These are phyloP conservation scores for Claviceps africana DNA, from an alignment of 2,329 filamentous ascomycete species.

Conservation along the genomic window DNA sequence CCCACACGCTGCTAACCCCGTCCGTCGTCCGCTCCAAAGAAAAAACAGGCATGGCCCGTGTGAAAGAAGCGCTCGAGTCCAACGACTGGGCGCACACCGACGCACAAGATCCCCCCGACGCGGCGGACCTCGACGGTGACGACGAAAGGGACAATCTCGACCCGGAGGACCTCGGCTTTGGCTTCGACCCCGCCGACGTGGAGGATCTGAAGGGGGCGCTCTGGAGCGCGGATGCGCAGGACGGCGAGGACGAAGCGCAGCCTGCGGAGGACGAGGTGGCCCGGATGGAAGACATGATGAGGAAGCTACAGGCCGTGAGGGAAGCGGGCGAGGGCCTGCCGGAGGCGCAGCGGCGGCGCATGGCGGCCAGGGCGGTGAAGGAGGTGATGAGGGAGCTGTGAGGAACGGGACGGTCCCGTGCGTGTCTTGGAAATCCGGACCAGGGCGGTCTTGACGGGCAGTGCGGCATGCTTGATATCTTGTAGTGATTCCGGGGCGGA, in stretches of 20 bases:
- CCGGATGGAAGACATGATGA: slow-evolving; percentile 50
- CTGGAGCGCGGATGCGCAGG: slow-evolving; percentile 25
- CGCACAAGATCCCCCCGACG: slow-evolving; percentile 14
- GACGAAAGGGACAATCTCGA: slow-evolving; percentile 22
- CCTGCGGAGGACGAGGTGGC: slow-evolving; percentile 35
- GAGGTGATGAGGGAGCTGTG: slow-evolving; percentile 50
- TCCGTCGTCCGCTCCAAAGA: slow-evolving; percentile 27
- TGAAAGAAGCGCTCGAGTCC: slow-evolving; percentile 47
- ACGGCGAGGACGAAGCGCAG: slow-evolving; percentile 9
- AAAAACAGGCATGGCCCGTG: slow-evolving; percentile 42
- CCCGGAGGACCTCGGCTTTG: slow-evolving; percentile 35
- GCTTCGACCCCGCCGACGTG: slow-evolving; percentile 38
- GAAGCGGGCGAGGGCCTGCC: slow-evolving; percentile 46
- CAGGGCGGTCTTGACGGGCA: too few relatives aligned
- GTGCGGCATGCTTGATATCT: too few relatives aligned
- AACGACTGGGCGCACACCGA: slow-evolving; percentile 45
- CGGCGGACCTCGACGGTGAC: slow-evolving; percentile 15
- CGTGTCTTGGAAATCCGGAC: too few relatives aligned
- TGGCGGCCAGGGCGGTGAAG: slow-evolving; percentile 46
- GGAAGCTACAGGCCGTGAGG: slow-evolving; percentile 45
- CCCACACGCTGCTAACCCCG: too few relatives aligned
- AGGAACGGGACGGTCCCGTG: too few relatives aligned
- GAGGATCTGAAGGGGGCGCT: slow-evolving; percentile 38
- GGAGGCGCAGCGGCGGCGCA: slow-evolving; percentile 44
- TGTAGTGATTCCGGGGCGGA: too few relatives aligned